A percentile compares a stretch with the other conserved stretches of the same genome.
Evolutionary conservation across 305 asterid genomes (phyloP).

Genomic region (Fraxinus albicans): DNA sequence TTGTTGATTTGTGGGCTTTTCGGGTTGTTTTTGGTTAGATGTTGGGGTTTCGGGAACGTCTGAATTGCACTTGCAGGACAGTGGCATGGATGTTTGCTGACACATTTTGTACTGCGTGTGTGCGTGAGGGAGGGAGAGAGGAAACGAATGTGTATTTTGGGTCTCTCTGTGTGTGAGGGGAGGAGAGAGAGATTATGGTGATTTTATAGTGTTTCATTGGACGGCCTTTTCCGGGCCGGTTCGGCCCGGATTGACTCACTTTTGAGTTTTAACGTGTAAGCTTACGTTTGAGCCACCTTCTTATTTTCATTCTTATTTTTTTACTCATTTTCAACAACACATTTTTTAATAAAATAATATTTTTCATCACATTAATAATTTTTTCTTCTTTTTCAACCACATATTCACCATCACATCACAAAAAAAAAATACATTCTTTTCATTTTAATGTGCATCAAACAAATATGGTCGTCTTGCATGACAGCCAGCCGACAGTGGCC

Average conservation of each 20-base stretch:
- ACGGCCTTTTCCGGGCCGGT: neutral
- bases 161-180: no score
- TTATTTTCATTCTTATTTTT: no score
- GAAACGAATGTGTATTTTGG: no score
- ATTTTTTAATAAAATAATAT: no score
- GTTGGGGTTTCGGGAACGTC: conserved; percentile 28
- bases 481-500: neutral
- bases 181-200: neutral
- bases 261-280: neutral
- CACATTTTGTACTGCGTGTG: conserved; percentile 23
- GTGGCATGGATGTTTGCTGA: conserved; percentile 14
- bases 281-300: no score
- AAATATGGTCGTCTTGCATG: neutral
- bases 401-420: no score
- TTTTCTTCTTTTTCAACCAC: no score
- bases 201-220: conserved; percentile 11
- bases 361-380: no score
- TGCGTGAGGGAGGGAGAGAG: neutral
- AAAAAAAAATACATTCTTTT: no score
- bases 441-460: no score
- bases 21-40: neutral
- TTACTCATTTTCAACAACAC: no score
- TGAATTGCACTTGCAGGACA: conserved; percentile 19
- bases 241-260: neutral
- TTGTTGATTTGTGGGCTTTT: neutral